Base-by-base conservation (phyloP, 768 basidiomycete genomes). In the Hebeloma cylindrosporum region DNA sequence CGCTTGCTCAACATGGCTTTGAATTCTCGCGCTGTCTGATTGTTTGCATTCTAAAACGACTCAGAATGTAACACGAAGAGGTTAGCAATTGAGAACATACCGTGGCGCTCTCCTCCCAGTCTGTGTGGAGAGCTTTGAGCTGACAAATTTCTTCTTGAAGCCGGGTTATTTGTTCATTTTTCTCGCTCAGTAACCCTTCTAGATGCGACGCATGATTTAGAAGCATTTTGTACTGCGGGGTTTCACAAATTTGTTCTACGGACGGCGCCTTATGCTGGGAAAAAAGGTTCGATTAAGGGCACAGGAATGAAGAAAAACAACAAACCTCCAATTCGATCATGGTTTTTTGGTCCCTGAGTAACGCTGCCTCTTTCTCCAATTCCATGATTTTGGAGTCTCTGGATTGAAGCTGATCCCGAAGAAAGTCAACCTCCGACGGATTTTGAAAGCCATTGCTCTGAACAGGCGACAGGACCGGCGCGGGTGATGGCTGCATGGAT, bases 11-110 rank as follows among this genome's bases (percentile, higher is more conserved):
- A 61, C 60, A 79, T 72, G 1, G 62, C 59, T 53, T 78, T 82
- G 23, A 87, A 68, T 22, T 93, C 88, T 51, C 84, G 76, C n/a
- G 74, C 68, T 26, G 70, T 65, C 56, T 78, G 72, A 21, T 71
- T 73, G 7, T 75, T 71, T 37, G 60, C 52, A 36, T 36, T 51
- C 73, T 73, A 41, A 38, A 31, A 18, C 28, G 25, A 31, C 41
- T 48, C 44, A 50, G 39, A n/a, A 27, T 31, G 17, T 21, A 35
- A 10, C 20, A 37, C 8, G n/a, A 38, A 17, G 20, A 44, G 33
- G 37, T 10, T 25, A 38, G 13, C 3, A 11, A 14, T 16, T 7
- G 52, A 52, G 41, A 36, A 43, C 73, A 48, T 61, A 80, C 80
- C 58, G 63, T 60, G 40, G 65, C 56, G 38, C 57, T 58, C 42